Evolutionary conservation across 176 grass and related monocot genomes (phyloP).

Genomic region (Typha latifolia): DNA sequence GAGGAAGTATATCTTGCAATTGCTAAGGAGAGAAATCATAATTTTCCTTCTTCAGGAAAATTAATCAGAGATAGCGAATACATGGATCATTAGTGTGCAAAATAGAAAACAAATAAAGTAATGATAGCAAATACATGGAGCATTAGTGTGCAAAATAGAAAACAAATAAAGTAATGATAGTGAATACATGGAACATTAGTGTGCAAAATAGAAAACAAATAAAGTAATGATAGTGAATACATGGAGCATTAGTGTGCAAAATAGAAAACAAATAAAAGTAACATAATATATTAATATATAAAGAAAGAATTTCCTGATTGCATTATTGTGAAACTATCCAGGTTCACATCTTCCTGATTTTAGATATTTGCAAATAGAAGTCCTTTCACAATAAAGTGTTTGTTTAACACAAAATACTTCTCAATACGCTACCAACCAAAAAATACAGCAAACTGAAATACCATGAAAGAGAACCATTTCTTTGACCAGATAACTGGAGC

Average conservation of each 20-base stretch:
- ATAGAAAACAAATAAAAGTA: background rate
- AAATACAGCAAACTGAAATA: no score
- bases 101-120: background rate
- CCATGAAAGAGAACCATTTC: no score
- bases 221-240: background rate
- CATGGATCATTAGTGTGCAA: background rate
- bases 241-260: background rate
- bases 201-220: background rate
- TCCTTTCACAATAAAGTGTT: background rate
- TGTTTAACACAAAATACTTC: no score
- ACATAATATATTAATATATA: background rate
- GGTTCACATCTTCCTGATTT: background rate
- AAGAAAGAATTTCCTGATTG: background rate
- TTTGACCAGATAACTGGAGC: no score
- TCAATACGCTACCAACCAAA: no score
- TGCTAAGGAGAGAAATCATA: slow-evolving; percentile 33
- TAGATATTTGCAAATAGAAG: slow-evolving; percentile 14
- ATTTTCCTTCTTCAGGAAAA: background rate
- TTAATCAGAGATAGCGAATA: background rate
- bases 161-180: no score
- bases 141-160: background rate
- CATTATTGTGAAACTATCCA: background rate
- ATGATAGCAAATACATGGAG: no score
- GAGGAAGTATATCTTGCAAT: slow-evolving; percentile 83
- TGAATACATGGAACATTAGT: background rate